A percentile compares a stretch with the other conserved stretches of the same genome.
These are phyloP conservation scores for Isatis tinctoria DNA, from an alignment of 345 rosid genomes.

Conservation along the genomic window DNA sequence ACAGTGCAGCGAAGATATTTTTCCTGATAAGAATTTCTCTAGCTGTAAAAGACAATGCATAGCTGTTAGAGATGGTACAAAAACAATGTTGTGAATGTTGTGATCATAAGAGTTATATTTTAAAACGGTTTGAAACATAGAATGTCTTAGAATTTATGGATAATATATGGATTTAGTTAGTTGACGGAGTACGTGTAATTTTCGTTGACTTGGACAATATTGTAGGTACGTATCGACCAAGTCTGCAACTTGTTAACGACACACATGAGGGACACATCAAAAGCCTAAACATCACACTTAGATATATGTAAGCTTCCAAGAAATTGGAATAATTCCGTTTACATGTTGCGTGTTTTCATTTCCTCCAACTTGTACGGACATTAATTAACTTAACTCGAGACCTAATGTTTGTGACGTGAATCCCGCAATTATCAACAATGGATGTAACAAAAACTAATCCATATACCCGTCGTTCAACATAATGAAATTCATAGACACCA, in stretches of 20 bases:
- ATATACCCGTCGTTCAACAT: neutral
- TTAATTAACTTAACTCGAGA: neutral
- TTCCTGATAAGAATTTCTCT: neutral
- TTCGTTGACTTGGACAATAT: slow-evolving; percentile 24
- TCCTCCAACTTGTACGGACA: slow-evolving; percentile 26
- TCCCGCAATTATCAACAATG: neutral
- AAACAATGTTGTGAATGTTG: neutral
- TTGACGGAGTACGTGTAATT: slow-evolving; percentile 15
- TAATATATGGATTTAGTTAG: neutral
- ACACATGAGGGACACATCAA: slow-evolving; percentile 23
- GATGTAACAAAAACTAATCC: neutral
- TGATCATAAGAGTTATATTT: too few species aligned
- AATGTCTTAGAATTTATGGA: neutral
- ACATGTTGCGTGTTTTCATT: slow-evolving; percentile 7
- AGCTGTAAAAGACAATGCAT: neutral
- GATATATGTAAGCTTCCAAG: slow-evolving; percentile 26
- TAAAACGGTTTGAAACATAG: neutral
- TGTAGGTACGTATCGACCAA: slow-evolving; percentile 8
- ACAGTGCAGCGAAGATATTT: neutral
- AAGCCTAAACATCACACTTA: slow-evolving; percentile 16
- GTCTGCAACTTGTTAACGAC: slow-evolving; percentile 13
- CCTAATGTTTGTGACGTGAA: neutral
- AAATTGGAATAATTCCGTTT: slow-evolving; percentile 22
- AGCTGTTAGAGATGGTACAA: neutral
- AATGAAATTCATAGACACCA: neutral